These are phyloP conservation scores for Eucalyptus tenuipes DNA, from an alignment of 345 rosid genomes.

Conservation along the genomic window DNA sequence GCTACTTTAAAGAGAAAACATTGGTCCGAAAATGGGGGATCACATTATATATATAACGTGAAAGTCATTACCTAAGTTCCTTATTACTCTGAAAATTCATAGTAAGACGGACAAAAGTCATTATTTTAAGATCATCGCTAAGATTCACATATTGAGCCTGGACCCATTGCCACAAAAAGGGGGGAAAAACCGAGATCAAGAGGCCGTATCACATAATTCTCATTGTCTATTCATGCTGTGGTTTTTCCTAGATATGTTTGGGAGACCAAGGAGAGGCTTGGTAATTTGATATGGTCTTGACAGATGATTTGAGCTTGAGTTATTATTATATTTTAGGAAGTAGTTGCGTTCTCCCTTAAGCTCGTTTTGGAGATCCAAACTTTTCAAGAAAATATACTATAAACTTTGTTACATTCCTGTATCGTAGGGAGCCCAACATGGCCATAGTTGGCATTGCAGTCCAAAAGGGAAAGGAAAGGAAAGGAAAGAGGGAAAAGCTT, in stretches of 20 bases:
- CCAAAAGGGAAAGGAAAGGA: neutral
- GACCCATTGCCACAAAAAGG: too few relatives aligned
- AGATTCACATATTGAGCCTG: too few relatives aligned
- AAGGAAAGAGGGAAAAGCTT: neutral
- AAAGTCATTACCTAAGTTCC: too few relatives aligned
- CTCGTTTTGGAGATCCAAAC: neutral
- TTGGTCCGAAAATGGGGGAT: too few relatives aligned
- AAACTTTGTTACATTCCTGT: neutral
- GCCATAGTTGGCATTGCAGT: neutral
- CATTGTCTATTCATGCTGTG: neutral
- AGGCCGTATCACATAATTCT: neutral
- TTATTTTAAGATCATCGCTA: neutral
- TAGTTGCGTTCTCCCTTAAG: neutral
- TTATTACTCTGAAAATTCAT: too few relatives aligned
- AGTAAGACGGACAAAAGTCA: too few relatives aligned
- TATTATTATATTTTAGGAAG: neutral
- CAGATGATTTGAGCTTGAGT: neutral
- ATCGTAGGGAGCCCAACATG: neutral
- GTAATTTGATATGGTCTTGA: neutral
- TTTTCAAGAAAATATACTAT: neutral
- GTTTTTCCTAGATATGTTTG: neutral
- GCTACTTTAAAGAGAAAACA: too few relatives aligned
- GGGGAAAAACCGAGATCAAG: too few relatives aligned
- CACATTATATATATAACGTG: neutral
- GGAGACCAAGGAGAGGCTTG: neutral